Conservation (phyloP, 331 rosid species). For the Erythrophleum ivorense region DNA sequence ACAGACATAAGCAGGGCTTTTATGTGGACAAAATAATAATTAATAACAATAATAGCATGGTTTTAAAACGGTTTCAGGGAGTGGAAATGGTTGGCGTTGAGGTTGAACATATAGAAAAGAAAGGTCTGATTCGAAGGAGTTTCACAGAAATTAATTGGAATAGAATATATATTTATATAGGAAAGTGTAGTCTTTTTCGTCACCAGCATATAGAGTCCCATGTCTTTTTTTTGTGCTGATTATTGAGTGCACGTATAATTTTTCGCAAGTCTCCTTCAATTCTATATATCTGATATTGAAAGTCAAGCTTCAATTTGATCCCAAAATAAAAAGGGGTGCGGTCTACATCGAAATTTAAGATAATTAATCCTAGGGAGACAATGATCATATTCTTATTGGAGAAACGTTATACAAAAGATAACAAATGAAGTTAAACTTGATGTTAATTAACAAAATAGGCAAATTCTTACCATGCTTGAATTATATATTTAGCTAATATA, state of each 20-base stretch:
- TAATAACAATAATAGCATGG: too few species aligned
- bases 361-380: slow-evolving; percentile 23
- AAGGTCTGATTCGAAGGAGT: slow-evolving; percentile 25
- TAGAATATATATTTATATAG: not conserved
- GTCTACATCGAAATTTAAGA: slow-evolving; percentile 12
- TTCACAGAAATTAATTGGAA: slow-evolving; percentile 29
- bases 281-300: slow-evolving; percentile 10
- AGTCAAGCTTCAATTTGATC: not conserved
- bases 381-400: not conserved
- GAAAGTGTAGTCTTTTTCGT: not conserved
- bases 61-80: not conserved
- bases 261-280: slow-evolving; percentile 36
- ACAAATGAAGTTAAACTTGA: not conserved
- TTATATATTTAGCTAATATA: not conserved
- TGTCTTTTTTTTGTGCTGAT: slow-evolving; percentile 26
- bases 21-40: too few species aligned
- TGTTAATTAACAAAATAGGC: not conserved
- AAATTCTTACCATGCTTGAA: not conserved
- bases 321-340: not conserved
- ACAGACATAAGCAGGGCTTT: too few species aligned
- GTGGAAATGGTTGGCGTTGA: not conserved
- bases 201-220: slow-evolving; percentile 12
- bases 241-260: slow-evolving; percentile 50
- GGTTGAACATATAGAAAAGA: not conserved
- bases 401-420: too few species aligned